Evolutionary conservation across 2,329 filamentous ascomycete genomes (phyloP), one percentile per base, ranked within the genome.

Genomic region (Aspergillus brunneoviolaceus): DNA sequence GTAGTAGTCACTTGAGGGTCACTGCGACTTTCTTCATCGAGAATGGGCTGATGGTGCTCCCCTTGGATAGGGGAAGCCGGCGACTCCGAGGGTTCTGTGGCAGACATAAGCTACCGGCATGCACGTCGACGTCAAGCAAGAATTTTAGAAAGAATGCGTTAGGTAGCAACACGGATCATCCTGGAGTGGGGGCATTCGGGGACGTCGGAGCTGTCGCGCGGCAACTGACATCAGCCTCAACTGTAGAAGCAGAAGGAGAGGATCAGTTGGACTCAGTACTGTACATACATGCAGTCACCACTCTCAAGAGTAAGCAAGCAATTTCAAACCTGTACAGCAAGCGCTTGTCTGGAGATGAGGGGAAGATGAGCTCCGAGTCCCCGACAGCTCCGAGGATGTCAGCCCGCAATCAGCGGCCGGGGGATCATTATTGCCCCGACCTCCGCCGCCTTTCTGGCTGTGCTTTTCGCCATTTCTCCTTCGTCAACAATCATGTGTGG

Each of bases 41-140:
- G 57, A 39, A 47, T 55, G 51, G 59, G 58, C 42, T 60, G 55
- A 33, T 65, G 69, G 56, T 67, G 63, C 55, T 67, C 67, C 66
- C 65, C 64, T 60, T 64, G 65, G 65, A 62, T 67, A 59, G 57
- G 61, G 60, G 66, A 61, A 60, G 60, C 59, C 62, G 65, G 64
- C 62, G 63, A 63, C 60, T 68, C 61, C 52, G 66, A 65, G 53
- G 63, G 51, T 65, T 69, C 72, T 64, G 66, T 65, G 55, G 71
- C 63, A 69, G 73, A 73, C 74, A 76, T 76, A 69, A 67, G 71
- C 69, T 71, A 69, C 88, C 23, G 76, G 74, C 63, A 86, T 72
- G 65, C 61, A 66, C 66, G 62, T 65, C 61, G 42, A 57, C 55
- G 31, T 52, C 57, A 62, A 61, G 52, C 48, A 33, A 39, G 27